Percentiles rank a stretch among this genome's conserved stretches.
Conservation (phyloP, 2,329 filamentous ascomycete genomes). For the Xylaria sp. region DNA sequence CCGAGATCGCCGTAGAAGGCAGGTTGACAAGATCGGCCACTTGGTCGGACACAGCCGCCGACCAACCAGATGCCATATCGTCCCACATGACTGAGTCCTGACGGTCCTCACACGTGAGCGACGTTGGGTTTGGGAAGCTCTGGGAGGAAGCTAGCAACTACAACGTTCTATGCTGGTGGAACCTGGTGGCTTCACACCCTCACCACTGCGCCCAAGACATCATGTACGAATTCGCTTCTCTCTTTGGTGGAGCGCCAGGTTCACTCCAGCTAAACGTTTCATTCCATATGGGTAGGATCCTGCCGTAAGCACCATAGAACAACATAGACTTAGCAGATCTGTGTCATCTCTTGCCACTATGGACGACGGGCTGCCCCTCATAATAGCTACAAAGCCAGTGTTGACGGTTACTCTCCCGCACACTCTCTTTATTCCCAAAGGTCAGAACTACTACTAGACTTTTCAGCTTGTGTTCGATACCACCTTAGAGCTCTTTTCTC, state of each 20-base stretch:
- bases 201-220: slow-evolving; percentile 34
- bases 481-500: slow-evolving; percentile 27
- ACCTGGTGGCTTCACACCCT: slow-evolving; percentile 38
- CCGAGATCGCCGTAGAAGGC: slow-evolving; percentile 46
- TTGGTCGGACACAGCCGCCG: slow-evolving; percentile 40
- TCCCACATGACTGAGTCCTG: slow-evolving; percentile 46
- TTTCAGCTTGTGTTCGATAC: slow-evolving; percentile 33
- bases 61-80: slow-evolving; percentile 44
- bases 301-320: slow-evolving; percentile 38
- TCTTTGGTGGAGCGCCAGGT: slow-evolving; percentile 32
- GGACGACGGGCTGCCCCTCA: slow-evolving; percentile 41
- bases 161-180: slow-evolving; percentile 46
- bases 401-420: slow-evolving; percentile 31
- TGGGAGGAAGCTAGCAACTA: slow-evolving; percentile 42
- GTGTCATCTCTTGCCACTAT: slow-evolving; percentile 36
- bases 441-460: slow-evolving; percentile 9
- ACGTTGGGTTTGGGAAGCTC: slow-evolving; percentile 26
- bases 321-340: slow-evolving; percentile 22
- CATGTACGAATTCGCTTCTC: slow-evolving; percentile 21
- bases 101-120: slow-evolving; percentile 37
- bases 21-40: slow-evolving; percentile 37
- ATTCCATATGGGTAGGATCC: slow-evolving; percentile 42
- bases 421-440: slow-evolving; percentile 26
- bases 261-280: slow-evolving; percentile 49
- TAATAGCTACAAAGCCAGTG: slow-evolving; percentile 44